Conservation (phyloP, 2,329 filamentous ascomycete species). For the Massarina eburnea region DNA sequence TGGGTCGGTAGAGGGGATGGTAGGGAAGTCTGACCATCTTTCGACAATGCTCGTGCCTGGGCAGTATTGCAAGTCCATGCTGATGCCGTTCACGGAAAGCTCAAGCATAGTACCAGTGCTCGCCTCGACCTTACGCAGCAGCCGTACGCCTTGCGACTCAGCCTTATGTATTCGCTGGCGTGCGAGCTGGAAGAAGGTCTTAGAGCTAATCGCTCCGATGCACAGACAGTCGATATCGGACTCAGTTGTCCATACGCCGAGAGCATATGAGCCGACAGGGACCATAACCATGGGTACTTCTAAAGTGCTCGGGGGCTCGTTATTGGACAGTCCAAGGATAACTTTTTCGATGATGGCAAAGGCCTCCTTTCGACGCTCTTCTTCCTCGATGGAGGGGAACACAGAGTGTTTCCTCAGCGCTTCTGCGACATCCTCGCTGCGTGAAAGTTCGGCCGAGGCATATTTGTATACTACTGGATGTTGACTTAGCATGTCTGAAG, state of each 20-base stretch:
- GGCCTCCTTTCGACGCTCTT: slow-evolving; percentile 45
- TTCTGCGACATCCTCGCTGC: slow-evolving; percentile 13
- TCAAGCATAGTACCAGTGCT: slow-evolving; percentile 66
- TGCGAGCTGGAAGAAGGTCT: slow-evolving; percentile 63
- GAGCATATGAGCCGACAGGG: slow-evolving; percentile 66
- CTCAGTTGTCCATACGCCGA: slow-evolving; percentile 61
- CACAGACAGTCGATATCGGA: slow-evolving; percentile 69
- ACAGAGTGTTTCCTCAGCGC: slow-evolving; percentile 25
- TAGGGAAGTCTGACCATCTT: slow-evolving; percentile 44
- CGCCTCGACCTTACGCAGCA: slow-evolving; percentile 61
- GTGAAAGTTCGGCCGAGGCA: slow-evolving; percentile 8
- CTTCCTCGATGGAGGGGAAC: slow-evolving; percentile 54
- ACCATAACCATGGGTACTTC: slow-evolving; percentile 54
- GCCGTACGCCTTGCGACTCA: slow-evolving; percentile 46
- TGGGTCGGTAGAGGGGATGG: slow-evolving; percentile 53
- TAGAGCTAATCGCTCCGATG: slow-evolving; percentile 62
- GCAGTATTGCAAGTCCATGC: slow-evolving; percentile 68
- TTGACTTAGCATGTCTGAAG: slow-evolving; percentile 5
- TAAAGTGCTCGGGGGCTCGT: slow-evolving; percentile 7
- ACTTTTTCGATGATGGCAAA: slow-evolving; percentile 50
- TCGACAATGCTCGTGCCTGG: slow-evolving; percentile 59
- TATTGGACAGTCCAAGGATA: slow-evolving; percentile 39
- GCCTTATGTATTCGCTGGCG: slow-evolving; percentile 57
- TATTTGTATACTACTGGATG: slow-evolving; percentile 16
- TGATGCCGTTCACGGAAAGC: slow-evolving; percentile 59